A percentile compares a stretch with the other conserved stretches of the same genome.
Conservation (phyloP, 2,329 filamentous ascomycete species). For the Aspergillus floridensis region DNA sequence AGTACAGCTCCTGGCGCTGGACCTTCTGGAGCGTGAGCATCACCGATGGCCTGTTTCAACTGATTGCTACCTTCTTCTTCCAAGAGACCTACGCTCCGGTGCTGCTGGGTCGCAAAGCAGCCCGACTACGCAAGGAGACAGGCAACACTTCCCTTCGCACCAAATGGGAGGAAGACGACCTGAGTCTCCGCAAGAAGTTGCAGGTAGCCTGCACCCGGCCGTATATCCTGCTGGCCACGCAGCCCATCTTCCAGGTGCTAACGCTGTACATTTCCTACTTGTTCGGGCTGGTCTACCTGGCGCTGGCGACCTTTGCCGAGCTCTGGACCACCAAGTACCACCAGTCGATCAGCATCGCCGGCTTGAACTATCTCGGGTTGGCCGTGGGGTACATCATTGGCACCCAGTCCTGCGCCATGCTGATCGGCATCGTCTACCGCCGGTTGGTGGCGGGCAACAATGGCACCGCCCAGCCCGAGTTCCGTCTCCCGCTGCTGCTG, state of each 20-base stretch:
- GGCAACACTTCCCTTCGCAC: neutral
- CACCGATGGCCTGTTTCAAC: slow-evolving; percentile 59
- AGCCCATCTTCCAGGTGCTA: slow-evolving; percentile 58
- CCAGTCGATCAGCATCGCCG: slow-evolving; percentile 56
- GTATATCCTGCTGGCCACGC: slow-evolving; percentile 54
- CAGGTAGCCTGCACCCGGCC: slow-evolving; percentile 40
- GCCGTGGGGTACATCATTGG: slow-evolving; percentile 60
- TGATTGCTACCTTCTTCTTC: slow-evolving; percentile 60
- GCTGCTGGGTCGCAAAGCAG: neutral
- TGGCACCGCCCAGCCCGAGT: slow-evolving; percentile 51
- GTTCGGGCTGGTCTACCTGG: slow-evolving; percentile 62
- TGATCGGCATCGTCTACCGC: slow-evolving; percentile 51
- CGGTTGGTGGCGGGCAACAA: slow-evolving; percentile 46
- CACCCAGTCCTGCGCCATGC: slow-evolving; percentile 46
- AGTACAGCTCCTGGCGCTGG: slow-evolving; percentile 68
- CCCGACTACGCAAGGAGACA: neutral
- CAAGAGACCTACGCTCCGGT: slow-evolving; percentile 66
- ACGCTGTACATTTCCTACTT: slow-evolving; percentile 55
- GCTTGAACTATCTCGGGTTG: slow-evolving; percentile 62
- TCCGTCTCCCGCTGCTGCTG: slow-evolving; percentile 58
- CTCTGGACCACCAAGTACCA: slow-evolving; percentile 57
- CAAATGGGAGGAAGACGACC: too few species aligned
- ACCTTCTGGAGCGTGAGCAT: slow-evolving; percentile 68
- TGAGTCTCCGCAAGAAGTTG: too few species aligned
- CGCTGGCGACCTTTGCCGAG: slow-evolving; percentile 59